Conservation (phyloP, 108 stramenopile genomes). For the Seminavis robusta region DNA sequence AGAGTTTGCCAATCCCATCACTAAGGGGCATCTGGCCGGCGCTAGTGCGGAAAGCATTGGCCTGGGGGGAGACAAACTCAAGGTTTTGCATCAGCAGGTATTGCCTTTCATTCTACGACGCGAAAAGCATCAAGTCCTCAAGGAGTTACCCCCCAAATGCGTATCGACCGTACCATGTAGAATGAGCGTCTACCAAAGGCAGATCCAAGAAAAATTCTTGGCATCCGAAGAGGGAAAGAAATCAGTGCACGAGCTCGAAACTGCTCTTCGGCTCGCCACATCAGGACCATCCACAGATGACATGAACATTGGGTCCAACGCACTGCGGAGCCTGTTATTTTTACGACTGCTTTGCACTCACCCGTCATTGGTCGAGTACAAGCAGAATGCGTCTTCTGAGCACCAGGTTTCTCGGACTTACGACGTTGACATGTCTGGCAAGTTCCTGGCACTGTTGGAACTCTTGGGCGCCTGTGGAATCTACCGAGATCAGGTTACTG, state of each 20-base stretch:
- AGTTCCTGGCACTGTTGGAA: constrained; percentile 74
- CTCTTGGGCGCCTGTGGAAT: constrained; percentile 73
- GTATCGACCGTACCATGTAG: constrained; percentile 80
- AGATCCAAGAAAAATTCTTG: constrained; percentile 55
- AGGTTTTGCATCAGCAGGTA: constrained; percentile 87
- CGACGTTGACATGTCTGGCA: constrained; percentile 70
- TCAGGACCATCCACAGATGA: constrained; percentile 12
- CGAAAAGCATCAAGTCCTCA: constrained; percentile 91
- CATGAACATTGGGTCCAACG: constrained; percentile 34
- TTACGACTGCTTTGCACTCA: constrained; percentile 87
- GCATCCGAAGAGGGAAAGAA: constrained; percentile 28
- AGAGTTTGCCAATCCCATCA: constrained; percentile 83
- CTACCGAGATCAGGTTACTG: constrained; percentile 43
- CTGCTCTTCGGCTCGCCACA: constrained; percentile 3
- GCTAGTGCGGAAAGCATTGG: constrained; percentile 56
- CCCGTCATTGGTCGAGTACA: constrained; percentile 52
- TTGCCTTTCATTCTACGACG: constrained; percentile 92
- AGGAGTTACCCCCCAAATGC: constrained; percentile 93
- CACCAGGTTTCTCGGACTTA: too few relatives aligned
- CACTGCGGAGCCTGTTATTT: constrained; percentile 67
- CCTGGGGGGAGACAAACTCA: constrained; percentile 69
- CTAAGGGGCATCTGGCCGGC: constrained; percentile 54
- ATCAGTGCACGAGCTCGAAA: constrained; percentile 33
- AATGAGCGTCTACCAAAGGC: constrained; percentile 62
- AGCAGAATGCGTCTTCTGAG: constrained; percentile 2